Conservation (phyloP, 345 rosid genomes). For the Citrus reticulata region DNA sequence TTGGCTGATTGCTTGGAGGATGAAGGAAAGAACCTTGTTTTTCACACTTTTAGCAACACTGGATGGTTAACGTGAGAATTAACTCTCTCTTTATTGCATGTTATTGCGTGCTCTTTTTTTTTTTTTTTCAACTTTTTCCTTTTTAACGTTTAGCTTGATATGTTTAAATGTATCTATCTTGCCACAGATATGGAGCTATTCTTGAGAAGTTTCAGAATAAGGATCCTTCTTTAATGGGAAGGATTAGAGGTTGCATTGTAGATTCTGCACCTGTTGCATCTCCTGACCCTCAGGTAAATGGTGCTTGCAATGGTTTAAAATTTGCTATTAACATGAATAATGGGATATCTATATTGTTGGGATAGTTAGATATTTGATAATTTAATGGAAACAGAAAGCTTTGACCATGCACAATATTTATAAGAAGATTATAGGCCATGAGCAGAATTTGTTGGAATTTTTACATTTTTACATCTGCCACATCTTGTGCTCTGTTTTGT, state of each 20-base stretch:
- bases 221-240: constrained; percentile 60
- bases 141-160: constrained; percentile 9
- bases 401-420: background rate
- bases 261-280: constrained; percentile 99
- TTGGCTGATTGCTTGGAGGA: constrained; percentile 93
- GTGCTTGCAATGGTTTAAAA: constrained; percentile 6
- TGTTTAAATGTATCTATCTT: constrained; percentile 2
- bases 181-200: constrained; percentile 84
- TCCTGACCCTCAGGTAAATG: constrained; percentile 86
- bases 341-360: background rate
- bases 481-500: background rate
- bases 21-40: constrained; percentile 79
- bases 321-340: constrained; percentile 1
- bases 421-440: background rate
- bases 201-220: constrained; percentile 82
- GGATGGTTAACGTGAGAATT: constrained; percentile 90
- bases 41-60: constrained; percentile 98
- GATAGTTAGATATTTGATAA: background rate
- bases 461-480: background rate
- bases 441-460: background rate
- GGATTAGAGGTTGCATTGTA: constrained; percentile 84
- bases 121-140: background rate
- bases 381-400: background rate
- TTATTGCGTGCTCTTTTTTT: background rate
- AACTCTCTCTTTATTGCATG: constrained; percentile 2